Evolutionary conservation across 208 protist species (phyloP).

Genomic region (Wallacemonas collosoma): DNA sequence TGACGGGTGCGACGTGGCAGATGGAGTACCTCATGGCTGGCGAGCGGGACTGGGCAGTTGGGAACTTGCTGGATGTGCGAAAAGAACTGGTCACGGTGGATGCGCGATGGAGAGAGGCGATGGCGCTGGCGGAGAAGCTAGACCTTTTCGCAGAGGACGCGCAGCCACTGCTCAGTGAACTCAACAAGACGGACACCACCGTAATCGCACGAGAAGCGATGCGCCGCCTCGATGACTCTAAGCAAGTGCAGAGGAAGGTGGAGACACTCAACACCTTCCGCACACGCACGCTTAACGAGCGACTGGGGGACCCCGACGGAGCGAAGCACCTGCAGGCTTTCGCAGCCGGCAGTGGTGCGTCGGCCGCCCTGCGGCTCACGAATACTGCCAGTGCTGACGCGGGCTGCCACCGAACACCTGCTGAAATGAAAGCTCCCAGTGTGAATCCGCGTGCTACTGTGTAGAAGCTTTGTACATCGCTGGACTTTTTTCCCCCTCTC

Average conservation of each 20-base stretch:
- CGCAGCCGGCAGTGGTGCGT: constrained; percentile 4
- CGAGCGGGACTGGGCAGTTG: constrained; percentile 62
- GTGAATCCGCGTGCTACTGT: background rate
- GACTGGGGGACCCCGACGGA: background rate
- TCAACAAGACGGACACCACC: background rate
- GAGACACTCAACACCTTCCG: constrained; percentile 15
- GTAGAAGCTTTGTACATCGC: background rate
- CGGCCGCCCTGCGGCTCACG: constrained; percentile 1
- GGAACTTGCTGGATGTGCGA: constrained; percentile 62
- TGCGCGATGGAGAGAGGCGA: constrained; percentile 38
- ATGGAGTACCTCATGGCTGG: constrained; percentile 65
- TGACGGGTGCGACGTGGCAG: constrained; percentile 45
- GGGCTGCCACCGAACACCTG: background rate
- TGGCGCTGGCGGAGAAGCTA: constrained; percentile 36
- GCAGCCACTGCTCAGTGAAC: background rate
- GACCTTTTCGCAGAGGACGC: constrained; percentile 37
- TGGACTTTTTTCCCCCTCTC: background rate
- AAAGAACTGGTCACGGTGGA: constrained; percentile 48
- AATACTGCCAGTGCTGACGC: background rate
- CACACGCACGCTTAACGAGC: background rate
- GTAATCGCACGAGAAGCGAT: constrained; percentile 10
- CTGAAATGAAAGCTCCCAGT: background rate
- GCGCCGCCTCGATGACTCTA: constrained; percentile 20
- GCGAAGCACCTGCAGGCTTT: background rate
- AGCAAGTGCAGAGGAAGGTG: constrained; percentile 24